Conservation (phyloP, 768 basidiomycete species). For the Hygrophorus russula region DNA sequence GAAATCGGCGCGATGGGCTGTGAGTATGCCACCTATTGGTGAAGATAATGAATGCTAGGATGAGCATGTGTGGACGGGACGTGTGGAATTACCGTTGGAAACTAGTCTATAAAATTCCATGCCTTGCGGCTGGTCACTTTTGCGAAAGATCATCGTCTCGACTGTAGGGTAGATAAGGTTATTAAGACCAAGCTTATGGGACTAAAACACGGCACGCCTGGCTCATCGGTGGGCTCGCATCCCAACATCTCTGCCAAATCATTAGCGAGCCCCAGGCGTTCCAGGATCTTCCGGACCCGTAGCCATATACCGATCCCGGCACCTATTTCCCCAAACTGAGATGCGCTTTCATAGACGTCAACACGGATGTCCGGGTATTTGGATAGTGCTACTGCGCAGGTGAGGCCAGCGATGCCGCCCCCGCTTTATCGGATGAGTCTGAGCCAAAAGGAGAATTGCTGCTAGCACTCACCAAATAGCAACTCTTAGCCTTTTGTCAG, state of each 20-base stretch:
- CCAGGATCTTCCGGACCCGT: constrained; percentile 30
- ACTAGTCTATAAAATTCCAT: constrained; percentile 41
- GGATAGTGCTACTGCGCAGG: constrained; percentile 16
- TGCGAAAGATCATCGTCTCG: too few relatives aligned
- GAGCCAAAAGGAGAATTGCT: background rate
- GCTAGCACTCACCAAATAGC: constrained; percentile 6
- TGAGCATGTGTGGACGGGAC: background rate
- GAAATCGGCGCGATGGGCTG: constrained; percentile 62
- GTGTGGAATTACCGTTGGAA: constrained; percentile 41
- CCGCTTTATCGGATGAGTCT: constrained; percentile 13
- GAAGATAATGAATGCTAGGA: background rate
- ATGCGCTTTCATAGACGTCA: constrained; percentile 32
- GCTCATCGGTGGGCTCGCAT: constrained; percentile 15
- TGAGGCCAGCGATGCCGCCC: constrained; percentile 22
- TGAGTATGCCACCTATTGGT: constrained; percentile 18
- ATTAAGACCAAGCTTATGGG: too few relatives aligned
- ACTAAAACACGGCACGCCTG: too few relatives aligned
- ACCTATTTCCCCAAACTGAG: constrained; percentile 30
- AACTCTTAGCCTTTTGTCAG: constrained; percentile 7
- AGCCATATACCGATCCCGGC: constrained; percentile 34
- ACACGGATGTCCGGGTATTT: constrained; percentile 27
- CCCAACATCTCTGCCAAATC: constrained; percentile 17
- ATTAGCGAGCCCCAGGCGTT: constrained; percentile 26
- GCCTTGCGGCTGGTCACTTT: constrained; percentile 47
- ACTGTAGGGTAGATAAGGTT: too few relatives aligned